Evolutionary conservation across 2,329 filamentous ascomycete genomes (phyloP).

Genomic region (Chaetomiaceae sp.): DNA sequence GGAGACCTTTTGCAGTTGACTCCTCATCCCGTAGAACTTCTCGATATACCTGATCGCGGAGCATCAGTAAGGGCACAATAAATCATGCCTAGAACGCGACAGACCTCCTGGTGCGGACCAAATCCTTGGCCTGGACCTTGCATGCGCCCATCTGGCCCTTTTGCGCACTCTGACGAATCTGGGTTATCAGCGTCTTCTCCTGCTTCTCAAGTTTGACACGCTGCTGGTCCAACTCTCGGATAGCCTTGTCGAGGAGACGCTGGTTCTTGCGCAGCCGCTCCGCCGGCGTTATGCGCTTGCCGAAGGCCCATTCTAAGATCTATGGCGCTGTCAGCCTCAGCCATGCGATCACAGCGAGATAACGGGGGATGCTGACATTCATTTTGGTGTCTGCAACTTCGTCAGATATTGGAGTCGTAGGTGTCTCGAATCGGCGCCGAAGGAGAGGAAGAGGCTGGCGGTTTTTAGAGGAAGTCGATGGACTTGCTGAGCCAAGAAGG

Average conservation of each 20-base stretch:
- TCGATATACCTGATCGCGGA: constrained; percentile 70
- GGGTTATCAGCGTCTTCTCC: constrained; percentile 91
- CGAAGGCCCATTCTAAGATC: constrained; percentile 98
- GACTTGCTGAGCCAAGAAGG: not conserved
- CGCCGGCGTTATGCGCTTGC: constrained; percentile 97
- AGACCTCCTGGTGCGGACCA: constrained; percentile 82
- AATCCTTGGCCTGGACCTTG: constrained; percentile 96
- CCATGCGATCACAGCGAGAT: not conserved
- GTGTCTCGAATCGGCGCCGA: not conserved
- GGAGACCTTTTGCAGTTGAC: constrained; percentile 92
- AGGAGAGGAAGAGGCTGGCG: not conserved
- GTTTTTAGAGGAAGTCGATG: too few species aligned
- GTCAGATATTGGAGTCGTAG: not conserved
- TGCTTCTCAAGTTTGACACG: constrained; percentile 95
- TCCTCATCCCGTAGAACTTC: constrained; percentile 98
- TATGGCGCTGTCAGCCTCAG: constrained; percentile 38
- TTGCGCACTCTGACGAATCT: constrained; percentile 98
- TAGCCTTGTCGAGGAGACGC: constrained; percentile 92
- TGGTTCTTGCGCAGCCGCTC: constrained; percentile 92
- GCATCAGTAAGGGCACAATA: not conserved
- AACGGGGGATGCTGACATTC: constrained; percentile 45
- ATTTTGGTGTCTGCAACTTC: constrained; percentile 36
- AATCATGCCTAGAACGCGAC: not conserved
- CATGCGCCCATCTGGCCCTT: constrained; percentile 98
- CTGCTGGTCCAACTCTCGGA: constrained; percentile 92